Percentiles rank a stretch among this genome's conserved stretches.
phyloP scores from a whole-genome alignment of 345 rosid genomes.

The Salix brachista region DNA sequence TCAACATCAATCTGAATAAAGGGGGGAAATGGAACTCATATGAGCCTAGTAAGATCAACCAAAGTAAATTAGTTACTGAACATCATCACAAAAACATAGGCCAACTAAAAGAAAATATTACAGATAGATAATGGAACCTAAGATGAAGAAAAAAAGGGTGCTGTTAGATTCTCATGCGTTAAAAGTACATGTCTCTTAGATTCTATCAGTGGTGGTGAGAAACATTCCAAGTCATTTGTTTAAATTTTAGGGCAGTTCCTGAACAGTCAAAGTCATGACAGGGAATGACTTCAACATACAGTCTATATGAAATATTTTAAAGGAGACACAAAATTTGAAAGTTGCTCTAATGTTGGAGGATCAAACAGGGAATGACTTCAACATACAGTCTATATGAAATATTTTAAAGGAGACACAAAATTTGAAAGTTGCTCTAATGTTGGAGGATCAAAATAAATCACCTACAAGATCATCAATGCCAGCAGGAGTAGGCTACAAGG shows the following conservation, averaged over 20 bases:
- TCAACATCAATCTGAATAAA: not conserved
- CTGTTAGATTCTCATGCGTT: not conserved
- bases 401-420: not conserved
- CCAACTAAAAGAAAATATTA: not conserved
- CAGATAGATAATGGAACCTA: not conserved
- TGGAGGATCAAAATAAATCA: not conserved
- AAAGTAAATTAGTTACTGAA: not conserved
- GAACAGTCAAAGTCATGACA: not conserved
- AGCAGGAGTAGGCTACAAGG: not conserved
- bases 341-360: not conserved
- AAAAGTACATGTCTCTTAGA: not conserved
- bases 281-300: not conserved
- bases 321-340: not conserved
- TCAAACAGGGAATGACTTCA: not conserved
- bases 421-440: not conserved
- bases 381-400: not conserved
- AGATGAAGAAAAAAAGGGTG: not conserved
- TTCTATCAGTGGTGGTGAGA: not conserved
- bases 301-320: not conserved
- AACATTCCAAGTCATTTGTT: not conserved
- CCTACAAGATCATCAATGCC: not conserved
- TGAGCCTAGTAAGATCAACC: not conserved
- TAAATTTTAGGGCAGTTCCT: not conserved
- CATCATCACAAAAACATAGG: not conserved
- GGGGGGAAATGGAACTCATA: not conserved